Evolutionary conservation across 176 grass and related monocot genomes (phyloP).

Genomic region (Elymus sibiricus): DNA sequence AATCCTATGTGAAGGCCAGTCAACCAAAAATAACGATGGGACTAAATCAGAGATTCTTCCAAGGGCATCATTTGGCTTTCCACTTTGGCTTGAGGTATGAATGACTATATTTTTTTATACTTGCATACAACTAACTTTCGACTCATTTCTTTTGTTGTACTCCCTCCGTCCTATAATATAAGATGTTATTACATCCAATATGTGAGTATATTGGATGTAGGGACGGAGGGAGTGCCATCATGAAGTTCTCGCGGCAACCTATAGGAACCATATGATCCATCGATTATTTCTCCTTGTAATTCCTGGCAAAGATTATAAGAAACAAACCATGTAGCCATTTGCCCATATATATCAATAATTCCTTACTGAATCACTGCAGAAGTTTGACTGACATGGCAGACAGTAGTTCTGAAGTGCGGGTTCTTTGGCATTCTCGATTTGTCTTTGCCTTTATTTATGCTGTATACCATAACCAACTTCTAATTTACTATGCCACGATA

Average conservation of each 20-base stretch:
- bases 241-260: neutral
- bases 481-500: conserved; percentile 21
- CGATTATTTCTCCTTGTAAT: neutral
- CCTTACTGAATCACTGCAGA: neutral
- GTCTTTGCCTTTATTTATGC: conserved; percentile 5
- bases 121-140: neutral
- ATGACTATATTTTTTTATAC: neutral
- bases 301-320: conserved; percentile 9
- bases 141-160: neutral
- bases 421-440: neutral
- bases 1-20: conserved; percentile 74
- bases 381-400: conserved; percentile 8
- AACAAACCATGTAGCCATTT: neutral
- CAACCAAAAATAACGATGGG: conserved; percentile 51
- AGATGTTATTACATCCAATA: too few species aligned
- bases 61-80: conserved; percentile 88
- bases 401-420: neutral
- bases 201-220: too few species aligned
- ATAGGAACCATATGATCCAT: conserved; percentile 7
- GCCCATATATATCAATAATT: neutral
- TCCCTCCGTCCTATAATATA: too few species aligned
- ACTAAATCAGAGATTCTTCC: conserved; percentile 56
- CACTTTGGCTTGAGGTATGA: conserved; percentile 90
- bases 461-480: neutral
- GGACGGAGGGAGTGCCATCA: too few species aligned